phyloP scores from a whole-genome alignment of 306 rosid species.

The Citrullus amarus region DNA sequence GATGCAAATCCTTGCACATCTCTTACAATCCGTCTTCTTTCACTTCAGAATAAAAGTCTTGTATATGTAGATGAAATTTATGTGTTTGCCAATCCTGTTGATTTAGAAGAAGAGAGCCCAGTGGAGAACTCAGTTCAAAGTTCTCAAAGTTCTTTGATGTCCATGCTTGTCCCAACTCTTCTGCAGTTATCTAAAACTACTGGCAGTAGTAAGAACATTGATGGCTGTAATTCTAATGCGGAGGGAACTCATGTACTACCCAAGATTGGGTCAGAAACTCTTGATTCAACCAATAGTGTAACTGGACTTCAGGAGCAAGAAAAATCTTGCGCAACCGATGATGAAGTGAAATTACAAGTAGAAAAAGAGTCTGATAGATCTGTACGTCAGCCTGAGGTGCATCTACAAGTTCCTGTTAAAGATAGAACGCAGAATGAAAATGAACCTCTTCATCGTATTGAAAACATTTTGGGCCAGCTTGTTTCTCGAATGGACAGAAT shows the following conservation, averaged over 20 bases:
- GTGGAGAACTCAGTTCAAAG: conserved; percentile 33
- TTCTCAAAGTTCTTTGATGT: conserved; percentile 66
- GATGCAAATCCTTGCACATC: conserved; percentile 71
- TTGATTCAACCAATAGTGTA: conserved; percentile 19
- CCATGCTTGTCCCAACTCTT: conserved; percentile 67
- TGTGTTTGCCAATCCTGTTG: conserved; percentile 70
- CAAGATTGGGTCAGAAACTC: conserved; percentile 17
- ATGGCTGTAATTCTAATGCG: conserved; percentile 17
- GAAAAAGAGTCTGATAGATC: conserved; percentile 19
- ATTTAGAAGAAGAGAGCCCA: conserved; percentile 32
- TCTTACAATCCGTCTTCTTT: conserved; percentile 63
- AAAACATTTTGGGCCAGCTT: conserved; percentile 41
- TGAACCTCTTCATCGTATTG: conserved; percentile 20
- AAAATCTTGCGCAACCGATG: conserved; percentile 20
- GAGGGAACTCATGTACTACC: conserved; percentile 22
- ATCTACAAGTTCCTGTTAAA: conserved; percentile 19
- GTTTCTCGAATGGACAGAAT: conserved; percentile 59
- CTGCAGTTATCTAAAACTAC: conserved; percentile 66
- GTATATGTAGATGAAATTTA: conserved; percentile 67
- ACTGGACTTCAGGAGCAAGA: conserved; percentile 22
- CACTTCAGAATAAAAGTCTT: conserved; percentile 56
- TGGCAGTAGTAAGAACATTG: conserved; percentile 16
- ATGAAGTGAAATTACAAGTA: conserved; percentile 26
- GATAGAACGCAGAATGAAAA: conserved; percentile 25
- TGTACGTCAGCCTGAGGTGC: conserved; percentile 20